These are phyloP conservation scores for Suhomyces bokatorum DNA, from an alignment of 1,139 yeast genomes.

Conservation along the genomic window DNA sequence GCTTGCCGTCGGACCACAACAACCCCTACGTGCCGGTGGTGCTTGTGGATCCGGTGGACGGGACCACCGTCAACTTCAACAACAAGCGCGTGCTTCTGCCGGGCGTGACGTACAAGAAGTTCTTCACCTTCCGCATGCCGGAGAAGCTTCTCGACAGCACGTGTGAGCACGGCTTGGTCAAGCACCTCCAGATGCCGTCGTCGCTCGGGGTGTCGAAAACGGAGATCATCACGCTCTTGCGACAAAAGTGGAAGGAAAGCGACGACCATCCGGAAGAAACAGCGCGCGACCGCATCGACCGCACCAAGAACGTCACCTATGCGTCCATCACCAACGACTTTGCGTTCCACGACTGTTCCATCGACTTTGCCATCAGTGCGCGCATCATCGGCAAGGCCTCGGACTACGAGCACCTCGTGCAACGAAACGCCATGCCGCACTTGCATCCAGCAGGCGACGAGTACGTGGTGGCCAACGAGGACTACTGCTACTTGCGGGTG, in stretches of 20 bases:
- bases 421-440: constrained; percentile 17
- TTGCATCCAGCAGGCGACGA: constrained; percentile 29
- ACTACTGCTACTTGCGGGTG: constrained; percentile 29
- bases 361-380: constrained; percentile 40
- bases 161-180: constrained; percentile 38
- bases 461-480: constrained; percentile 40
- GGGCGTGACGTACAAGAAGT: constrained; percentile 38
- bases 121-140: constrained; percentile 42
- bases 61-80: constrained; percentile 30
- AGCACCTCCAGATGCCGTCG: constrained; percentile 40
- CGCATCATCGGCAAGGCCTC: constrained; percentile 38
- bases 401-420: constrained; percentile 27
- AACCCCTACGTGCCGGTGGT: constrained; percentile 27
- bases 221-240: constrained; percentile 28
- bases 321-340: constrained; percentile 34
- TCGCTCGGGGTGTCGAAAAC: constrained; percentile 34
- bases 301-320: constrained; percentile 15
- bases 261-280: constrained; percentile 13
- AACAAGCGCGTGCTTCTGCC: constrained; percentile 33
- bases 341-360: constrained; percentile 32
- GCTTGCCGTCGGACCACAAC: constrained; percentile 29
- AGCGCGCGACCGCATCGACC: constrained; percentile 1
- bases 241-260: constrained; percentile 31
- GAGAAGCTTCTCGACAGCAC: constrained; percentile 38
- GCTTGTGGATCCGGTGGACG: constrained; percentile 35